Percentiles rank a stretch among this genome's conserved stretches.
These are phyloP conservation scores for Drechslerella dactyloides DNA, from an alignment of 2,329 filamentous ascomycete genomes.

Conservation along the genomic window DNA sequence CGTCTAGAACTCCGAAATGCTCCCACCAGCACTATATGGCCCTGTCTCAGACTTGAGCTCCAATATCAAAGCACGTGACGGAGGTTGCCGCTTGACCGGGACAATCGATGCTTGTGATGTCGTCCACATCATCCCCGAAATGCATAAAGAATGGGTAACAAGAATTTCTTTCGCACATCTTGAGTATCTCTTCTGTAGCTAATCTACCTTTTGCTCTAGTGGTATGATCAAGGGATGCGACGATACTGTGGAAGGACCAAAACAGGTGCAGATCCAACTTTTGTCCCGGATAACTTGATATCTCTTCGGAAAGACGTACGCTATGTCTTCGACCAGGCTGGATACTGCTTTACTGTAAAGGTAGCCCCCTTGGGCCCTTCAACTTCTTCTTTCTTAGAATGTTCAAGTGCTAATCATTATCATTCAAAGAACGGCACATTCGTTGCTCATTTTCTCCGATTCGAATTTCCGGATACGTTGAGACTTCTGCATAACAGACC, in stretches of 20 bases:
- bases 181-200: not conserved
- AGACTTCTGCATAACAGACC: not conserved
- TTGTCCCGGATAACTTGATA: not conserved
- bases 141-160: not conserved
- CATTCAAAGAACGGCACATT: not conserved
- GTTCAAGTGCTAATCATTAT: not conserved
- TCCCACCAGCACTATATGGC: not conserved
- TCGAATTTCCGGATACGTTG: not conserved
- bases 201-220: not conserved
- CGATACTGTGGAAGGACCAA: not conserved
- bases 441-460: constrained; percentile 1
- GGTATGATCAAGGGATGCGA: not conserved
- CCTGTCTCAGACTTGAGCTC: not conserved
- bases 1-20: not conserved
- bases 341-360: not conserved
- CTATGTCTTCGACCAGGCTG: not conserved
- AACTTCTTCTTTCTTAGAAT: not conserved
- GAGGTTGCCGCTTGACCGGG: not conserved
- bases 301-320: constrained; percentile 1
- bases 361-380: not conserved
- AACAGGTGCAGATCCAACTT: not conserved
- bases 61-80: not conserved
- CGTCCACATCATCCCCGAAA: not conserved
- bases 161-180: not conserved
- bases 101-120: not conserved